Base-by-base conservation (phyloP, 1,284 basidiomycete species). In the Cronartium quercuum region DNA sequence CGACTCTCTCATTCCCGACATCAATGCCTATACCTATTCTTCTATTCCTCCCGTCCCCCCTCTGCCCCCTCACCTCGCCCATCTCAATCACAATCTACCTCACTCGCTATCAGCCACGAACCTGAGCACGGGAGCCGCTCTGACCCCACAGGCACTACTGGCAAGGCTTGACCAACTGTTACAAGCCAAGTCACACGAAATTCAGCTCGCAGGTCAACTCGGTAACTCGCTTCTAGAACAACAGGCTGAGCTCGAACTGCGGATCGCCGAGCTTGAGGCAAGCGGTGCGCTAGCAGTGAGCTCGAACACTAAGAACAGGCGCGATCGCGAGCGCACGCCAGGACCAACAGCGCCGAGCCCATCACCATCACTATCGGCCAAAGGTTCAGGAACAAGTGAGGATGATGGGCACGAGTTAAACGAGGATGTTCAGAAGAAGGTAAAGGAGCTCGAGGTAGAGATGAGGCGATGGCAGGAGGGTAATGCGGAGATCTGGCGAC, bases 191-290 rank as follows among this genome's bases (percentile, higher is more conserved):
- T 90, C 92, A 81, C 88, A 88, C 80, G 92, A 96, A 82, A 88
- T 95, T 58, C 89, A 92, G 78, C 90, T 92, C 78, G 91, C 92
- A 6, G 92, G 90, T 57, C 89, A 88, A 74, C 88, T 96, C 81
- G 93, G 94, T 66, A 91, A 94, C 83, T 89, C 90, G 82, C 88
- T 97, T 78, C 88, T 95, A 76, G 87, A 88, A 35, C 94, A 96
- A 84, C 92, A 92, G 82, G 88, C 90, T 83, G 91, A 95, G 81
- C 87, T 96, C 77, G 91, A 94, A 83, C 88, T 90, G 78, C 87
- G 91, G 62, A 91, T 96, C 76, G 85, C 87, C 65, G 89, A 89
- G 78, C 85, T 96, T 70, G 88, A 91, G 79, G 77, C 80, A n/a
- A 76, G 79, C 35, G 76, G 77, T 13, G 69, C 70, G 9, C 67